phyloP scores from a whole-genome alignment of 345 rosid genomes.

The Corymbia maculata region DNA sequence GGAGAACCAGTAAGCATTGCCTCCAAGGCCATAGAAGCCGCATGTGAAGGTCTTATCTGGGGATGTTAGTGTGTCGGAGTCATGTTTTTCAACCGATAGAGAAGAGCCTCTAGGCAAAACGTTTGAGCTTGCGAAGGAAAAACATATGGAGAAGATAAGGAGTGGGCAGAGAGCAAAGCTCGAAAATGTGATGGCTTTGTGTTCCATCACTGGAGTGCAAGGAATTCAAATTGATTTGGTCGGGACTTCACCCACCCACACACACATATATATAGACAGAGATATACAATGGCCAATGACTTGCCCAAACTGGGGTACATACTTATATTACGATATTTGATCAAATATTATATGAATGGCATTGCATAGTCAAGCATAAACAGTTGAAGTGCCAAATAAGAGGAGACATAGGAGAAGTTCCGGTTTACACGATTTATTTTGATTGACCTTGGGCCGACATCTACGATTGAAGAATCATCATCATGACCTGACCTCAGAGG shows the following conservation, averaged over 20 bases:
- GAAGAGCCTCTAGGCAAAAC: constrained; percentile 9
- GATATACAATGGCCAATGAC: neutral
- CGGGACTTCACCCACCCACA: neutral
- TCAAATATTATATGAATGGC: neutral
- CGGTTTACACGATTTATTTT: neutral
- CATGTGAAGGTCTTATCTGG: constrained; percentile 23
- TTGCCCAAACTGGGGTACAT: neutral
- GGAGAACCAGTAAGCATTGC: constrained; percentile 34
- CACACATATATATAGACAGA: neutral
- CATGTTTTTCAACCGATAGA: constrained; percentile 11
- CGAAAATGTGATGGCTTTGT: neutral
- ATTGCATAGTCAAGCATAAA: neutral
- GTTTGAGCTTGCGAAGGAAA: neutral
- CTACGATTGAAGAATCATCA: neutral
- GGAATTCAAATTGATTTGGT: too few species aligned
- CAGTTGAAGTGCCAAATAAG: neutral
- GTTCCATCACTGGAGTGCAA: neutral
- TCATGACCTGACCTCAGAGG: neutral
- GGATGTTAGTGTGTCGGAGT: constrained; percentile 12
- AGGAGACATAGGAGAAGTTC: neutral
- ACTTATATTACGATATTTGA: neutral
- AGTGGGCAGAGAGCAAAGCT: neutral
- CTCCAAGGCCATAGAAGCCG: constrained; percentile 27
- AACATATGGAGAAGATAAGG: neutral
- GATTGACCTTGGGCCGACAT: neutral